phyloP scores from a whole-genome alignment of 257 asterid species.

The Paraleonurus japonicus region DNA sequence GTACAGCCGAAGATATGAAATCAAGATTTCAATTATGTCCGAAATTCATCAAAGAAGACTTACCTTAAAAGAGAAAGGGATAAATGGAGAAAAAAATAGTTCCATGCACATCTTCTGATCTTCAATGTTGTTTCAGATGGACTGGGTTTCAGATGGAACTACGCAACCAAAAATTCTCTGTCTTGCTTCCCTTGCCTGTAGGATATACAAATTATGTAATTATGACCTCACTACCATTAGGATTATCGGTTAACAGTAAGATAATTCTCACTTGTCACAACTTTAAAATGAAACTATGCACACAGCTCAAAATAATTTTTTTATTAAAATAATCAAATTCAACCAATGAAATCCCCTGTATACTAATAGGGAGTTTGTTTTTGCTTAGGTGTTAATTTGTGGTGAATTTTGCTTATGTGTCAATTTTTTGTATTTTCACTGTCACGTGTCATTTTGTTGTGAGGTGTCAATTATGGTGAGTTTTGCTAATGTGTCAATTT shows the following conservation, averaged over 20 bases:
- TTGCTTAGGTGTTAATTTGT: too few relatives aligned
- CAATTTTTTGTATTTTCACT: too few relatives aligned
- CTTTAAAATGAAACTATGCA: background rate
- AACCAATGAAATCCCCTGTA: too few relatives aligned
- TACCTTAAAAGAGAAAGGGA: background rate
- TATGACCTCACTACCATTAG: background rate
- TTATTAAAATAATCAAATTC: too few relatives aligned
- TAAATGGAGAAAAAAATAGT: background rate
- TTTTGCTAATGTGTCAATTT: too few relatives aligned
- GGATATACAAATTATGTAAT: background rate
- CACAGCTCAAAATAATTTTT: too few relatives aligned
- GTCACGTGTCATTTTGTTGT: too few relatives aligned
- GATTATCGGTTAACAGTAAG: background rate
- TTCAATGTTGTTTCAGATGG: background rate
- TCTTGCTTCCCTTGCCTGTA: constrained; percentile 59
- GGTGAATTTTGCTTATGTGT: too few relatives aligned
- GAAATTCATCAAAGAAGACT: background rate
- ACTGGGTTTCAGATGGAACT: constrained; percentile 5
- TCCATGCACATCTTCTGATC: background rate
- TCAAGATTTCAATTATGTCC: background rate
- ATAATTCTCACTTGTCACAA: background rate
- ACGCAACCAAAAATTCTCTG: constrained; percentile 36
- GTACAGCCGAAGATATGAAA: too few relatives aligned
- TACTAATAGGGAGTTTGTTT: too few relatives aligned
- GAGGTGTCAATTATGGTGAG: too few relatives aligned